Percentiles rank a stretch among this genome's conserved stretches.
These are phyloP conservation scores for Sugiyamaella sp. DNA, from an alignment of 1,139 yeast species.

Conservation along the genomic window DNA sequence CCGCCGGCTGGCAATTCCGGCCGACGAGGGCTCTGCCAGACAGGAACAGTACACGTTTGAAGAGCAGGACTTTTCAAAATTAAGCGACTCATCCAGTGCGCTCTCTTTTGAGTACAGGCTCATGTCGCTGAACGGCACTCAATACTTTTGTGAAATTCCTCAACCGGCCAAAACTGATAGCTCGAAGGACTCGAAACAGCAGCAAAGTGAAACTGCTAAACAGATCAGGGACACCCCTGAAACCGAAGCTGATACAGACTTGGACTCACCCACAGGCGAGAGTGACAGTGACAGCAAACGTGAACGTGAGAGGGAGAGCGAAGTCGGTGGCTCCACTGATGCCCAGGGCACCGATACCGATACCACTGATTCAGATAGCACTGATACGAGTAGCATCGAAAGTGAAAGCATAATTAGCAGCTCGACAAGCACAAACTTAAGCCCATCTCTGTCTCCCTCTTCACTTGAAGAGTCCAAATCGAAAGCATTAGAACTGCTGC, in stretches of 20 bases:
- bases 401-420: neutral
- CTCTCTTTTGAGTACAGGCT: constrained; percentile 16
- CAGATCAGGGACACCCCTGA: neutral
- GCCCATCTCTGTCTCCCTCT: constrained; percentile 2
- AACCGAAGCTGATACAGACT: no score
- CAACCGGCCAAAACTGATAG: neutral
- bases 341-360: neutral
- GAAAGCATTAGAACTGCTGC: constrained; percentile 38
- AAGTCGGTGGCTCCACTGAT: neutral
- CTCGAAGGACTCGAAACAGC: neutral
- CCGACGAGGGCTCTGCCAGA: neutral
- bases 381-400: no score
- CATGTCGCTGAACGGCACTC: constrained; percentile 23
- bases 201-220: neutral
- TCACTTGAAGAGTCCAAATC: constrained; percentile 11
- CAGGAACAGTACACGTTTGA: neutral
- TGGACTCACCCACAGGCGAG: no score
- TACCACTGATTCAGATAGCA: no score
- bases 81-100: neutral
- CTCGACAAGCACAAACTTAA: neutral
- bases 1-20: neutral
- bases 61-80: neutral
- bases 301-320: neutral
- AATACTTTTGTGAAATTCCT: constrained; percentile 28
- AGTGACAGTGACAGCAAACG: neutral